Evolutionary conservation across 371 early-diverging fungal genomes (phyloP), one percentile per base, ranked within the genome.

Genomic region (Aphelidium insulamus): DNA sequence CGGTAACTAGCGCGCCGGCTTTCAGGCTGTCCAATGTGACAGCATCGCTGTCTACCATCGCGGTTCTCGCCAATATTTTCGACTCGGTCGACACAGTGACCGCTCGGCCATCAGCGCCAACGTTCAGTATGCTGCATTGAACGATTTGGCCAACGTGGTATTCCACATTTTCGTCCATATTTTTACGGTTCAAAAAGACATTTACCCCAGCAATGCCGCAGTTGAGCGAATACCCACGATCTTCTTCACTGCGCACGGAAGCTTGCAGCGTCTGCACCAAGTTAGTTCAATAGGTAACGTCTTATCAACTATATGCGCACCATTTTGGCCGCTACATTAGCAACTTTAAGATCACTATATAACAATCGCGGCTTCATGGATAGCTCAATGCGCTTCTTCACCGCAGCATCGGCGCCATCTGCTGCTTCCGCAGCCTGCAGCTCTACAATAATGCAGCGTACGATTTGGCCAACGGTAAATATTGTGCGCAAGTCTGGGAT

Each of bases 181-280:
- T 64, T 15, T 62, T 57, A 20, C 55, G 55, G 30, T 69, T 57
- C 30, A 78, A 54, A 43, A 81, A 81, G 7, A 68, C 76, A 21
- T 61, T 50, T 14, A 68, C 31, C 15, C 59, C 66, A 10, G 56
- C 50, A 30, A 81, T 53, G 29, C 85, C 85, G 21, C 70, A 39
- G 10, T 59, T 58, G n/a, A 84, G 39, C 33, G 76, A 47, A 38
- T 77, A 77, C 24, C 85, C 85, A 39, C 75, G 82, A 52, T 81
- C 85, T 48, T 84, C 80, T 9, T 68, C 59, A 38, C 68, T 67
- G 32, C 53, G 38, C 5, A 80, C 62, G n/a, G 64, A 44, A 8
- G 66, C 77, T 12, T 62, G 42, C 22, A 80, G 37, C 11, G 57
- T 42, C 72, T 72, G 49, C 30, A 21, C 33, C 37, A 34, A 5